A percentile compares a stretch with the other conserved stretches of the same genome.
phyloP scores from a whole-genome alignment of 1,284 basidiomycete species.

The Farysia itapuensis region DNA sequence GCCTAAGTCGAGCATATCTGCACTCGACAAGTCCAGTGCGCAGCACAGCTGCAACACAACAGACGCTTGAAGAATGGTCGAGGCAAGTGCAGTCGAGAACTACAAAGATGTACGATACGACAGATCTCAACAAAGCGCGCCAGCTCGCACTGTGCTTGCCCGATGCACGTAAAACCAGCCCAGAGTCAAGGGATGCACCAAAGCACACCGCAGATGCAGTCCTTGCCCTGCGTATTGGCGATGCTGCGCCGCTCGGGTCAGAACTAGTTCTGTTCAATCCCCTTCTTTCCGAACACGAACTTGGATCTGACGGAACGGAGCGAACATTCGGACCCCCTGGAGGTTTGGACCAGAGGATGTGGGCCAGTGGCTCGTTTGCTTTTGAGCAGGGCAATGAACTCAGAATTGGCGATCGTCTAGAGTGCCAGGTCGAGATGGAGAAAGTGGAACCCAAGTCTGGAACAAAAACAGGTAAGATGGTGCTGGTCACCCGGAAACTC shows the following conservation, averaged over 20 bases:
- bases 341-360: conserved; percentile 34
- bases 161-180: neutral
- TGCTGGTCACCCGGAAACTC: conserved; percentile 24
- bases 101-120: conserved; percentile 16
- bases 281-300: conserved; percentile 14
- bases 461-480: conserved; percentile 29
- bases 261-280: conserved; percentile 35
- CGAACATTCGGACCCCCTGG: conserved; percentile 27
- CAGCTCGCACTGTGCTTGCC: conserved; percentile 26
- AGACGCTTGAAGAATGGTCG: conserved; percentile 24
- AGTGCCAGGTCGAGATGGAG: conserved; percentile 16
- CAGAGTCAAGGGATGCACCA: neutral
- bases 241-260: conserved; percentile 10
- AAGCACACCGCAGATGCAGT: conserved; percentile 16
- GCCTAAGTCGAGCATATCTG: too few relatives aligned
- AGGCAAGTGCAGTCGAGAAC: conserved; percentile 4
- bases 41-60: too few relatives aligned
- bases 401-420: conserved; percentile 11
- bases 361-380: conserved; percentile 33
- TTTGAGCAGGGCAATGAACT: conserved; percentile 12
- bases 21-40: too few relatives aligned
- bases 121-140: conserved; percentile 30
- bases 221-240: neutral
- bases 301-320: conserved; percentile 18
- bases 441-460: conserved; percentile 21